Percentiles rank a stretch among this genome's conserved stretches.
These are phyloP conservation scores for Yarrowia keelungensis DNA, from an alignment of 805 yeast genomes.

Conservation along the genomic window DNA sequence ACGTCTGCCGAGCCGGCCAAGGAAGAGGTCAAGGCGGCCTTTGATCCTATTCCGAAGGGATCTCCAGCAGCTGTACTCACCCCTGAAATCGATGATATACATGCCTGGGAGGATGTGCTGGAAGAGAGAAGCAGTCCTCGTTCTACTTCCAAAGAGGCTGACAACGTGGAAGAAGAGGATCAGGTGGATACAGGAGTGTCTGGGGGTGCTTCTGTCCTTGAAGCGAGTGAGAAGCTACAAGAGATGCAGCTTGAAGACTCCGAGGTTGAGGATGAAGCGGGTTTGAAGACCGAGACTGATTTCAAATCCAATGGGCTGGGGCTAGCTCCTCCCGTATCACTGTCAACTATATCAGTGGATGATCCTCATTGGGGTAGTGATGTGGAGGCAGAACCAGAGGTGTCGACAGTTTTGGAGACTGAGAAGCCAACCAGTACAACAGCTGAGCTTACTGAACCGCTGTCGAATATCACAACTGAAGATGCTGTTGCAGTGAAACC, in stretches of 20 bases:
- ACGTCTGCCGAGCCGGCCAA: not conserved
- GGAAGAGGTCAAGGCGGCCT: not conserved
- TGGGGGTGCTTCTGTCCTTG: too few species aligned
- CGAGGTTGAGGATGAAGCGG: not conserved
- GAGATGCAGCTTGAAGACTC: not conserved
- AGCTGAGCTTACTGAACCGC: not conserved
- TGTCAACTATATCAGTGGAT: constrained; percentile 7
- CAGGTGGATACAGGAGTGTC: too few species aligned
- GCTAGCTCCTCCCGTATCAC: not conserved
- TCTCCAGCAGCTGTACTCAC: constrained; percentile 10
- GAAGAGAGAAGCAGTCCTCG: constrained; percentile 11
- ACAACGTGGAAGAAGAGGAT: not conserved
- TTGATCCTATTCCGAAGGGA: not conserved
- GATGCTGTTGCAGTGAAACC: not conserved
- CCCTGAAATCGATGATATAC: constrained; percentile 31
- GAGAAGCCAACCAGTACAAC: not conserved
- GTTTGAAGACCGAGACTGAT: not conserved
- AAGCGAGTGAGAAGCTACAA: not conserved
- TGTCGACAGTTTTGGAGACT: too few species aligned
- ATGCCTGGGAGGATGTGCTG: constrained; percentile 16
- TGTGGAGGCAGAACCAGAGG: not conserved
- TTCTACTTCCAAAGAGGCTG: not conserved
- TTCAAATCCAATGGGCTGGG: not conserved
- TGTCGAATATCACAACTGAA: not conserved
- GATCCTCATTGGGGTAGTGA: constrained; percentile 19